phyloP scores from a whole-genome alignment of 352 stramenopile species.

The Globisporangium emineosum region DNA sequence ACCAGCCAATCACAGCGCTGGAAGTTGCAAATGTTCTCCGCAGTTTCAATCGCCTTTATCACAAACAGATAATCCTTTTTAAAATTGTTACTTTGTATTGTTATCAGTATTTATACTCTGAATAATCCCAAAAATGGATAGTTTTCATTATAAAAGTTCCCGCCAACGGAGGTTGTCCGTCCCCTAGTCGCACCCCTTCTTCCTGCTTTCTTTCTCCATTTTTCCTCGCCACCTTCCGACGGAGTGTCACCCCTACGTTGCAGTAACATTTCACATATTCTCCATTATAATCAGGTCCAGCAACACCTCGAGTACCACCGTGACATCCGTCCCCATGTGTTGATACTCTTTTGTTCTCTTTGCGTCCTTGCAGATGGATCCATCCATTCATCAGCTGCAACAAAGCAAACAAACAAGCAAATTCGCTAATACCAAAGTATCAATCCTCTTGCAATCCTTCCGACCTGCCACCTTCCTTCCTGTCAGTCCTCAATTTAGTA shows the following conservation, averaged over 20 bases:
- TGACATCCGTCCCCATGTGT: slow-evolving; percentile 1
- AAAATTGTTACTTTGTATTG: not conserved
- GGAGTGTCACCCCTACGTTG: not conserved
- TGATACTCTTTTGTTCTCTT: not conserved
- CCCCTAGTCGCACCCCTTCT: not conserved
- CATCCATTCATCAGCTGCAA: not conserved
- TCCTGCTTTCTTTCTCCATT: slow-evolving; percentile 1
- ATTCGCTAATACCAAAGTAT: slow-evolving; percentile 6
- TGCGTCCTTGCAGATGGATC: slow-evolving; percentile 4
- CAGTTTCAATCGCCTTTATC: not conserved
- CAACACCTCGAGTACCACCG: not conserved
- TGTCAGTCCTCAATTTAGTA: slow-evolving; percentile 6
- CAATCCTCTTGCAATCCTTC: not conserved
- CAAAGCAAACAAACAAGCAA: not conserved
- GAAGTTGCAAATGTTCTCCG: slow-evolving; percentile 5
- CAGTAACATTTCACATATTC: not conserved
- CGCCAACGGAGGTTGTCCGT: not conserved
- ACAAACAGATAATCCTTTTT: not conserved
- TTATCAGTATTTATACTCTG: not conserved
- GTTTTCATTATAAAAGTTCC: not conserved
- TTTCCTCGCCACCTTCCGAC: not conserved
- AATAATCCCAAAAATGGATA: too few species aligned
- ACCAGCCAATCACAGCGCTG: slow-evolving; percentile 1
- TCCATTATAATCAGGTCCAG: not conserved
- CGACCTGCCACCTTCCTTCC: not conserved